These are phyloP conservation scores for Stemphylium beticola DNA, from an alignment of 2,329 filamentous ascomycete genomes.

Conservation along the genomic window DNA sequence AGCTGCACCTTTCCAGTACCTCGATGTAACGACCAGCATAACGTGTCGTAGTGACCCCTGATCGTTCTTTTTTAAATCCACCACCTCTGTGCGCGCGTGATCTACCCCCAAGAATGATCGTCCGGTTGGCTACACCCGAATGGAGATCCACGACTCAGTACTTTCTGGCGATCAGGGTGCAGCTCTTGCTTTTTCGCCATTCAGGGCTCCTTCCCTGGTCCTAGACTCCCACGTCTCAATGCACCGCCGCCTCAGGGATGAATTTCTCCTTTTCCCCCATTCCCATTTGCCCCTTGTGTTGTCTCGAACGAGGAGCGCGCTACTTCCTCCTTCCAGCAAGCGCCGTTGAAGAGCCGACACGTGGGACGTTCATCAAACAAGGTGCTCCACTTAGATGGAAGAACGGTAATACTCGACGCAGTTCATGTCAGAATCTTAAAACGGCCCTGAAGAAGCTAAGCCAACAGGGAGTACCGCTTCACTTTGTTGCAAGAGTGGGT, in stretches of 20 bases:
- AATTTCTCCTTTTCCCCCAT: conserved; percentile 1
- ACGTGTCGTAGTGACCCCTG: conserved; percentile 1
- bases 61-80: neutral
- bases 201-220: neutral
- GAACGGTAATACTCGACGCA: conserved; percentile 1
- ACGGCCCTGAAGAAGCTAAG: neutral
- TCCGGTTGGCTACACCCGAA: conserved; percentile 10
- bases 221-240: neutral
- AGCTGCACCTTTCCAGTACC: neutral
- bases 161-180: conserved; percentile 5
- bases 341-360: neutral
- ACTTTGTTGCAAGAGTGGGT: conserved; percentile 6
- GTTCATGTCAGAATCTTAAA: conserved; percentile 2
- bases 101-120: conserved; percentile 9
- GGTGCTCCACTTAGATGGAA: neutral
- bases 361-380: conserved; percentile 2
- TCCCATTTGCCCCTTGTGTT: neutral
- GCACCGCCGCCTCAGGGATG: neutral
- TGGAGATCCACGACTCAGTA: conserved; percentile 12
- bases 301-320: neutral
- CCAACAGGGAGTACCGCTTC: conserved; percentile 1
- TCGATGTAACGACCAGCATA: neutral
- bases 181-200: conserved; percentile 4
- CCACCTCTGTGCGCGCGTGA: conserved; percentile 1
- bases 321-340: neutral